phyloP scores from a whole-genome alignment of 305 asterid genomes.

The Withania somnifera region DNA sequence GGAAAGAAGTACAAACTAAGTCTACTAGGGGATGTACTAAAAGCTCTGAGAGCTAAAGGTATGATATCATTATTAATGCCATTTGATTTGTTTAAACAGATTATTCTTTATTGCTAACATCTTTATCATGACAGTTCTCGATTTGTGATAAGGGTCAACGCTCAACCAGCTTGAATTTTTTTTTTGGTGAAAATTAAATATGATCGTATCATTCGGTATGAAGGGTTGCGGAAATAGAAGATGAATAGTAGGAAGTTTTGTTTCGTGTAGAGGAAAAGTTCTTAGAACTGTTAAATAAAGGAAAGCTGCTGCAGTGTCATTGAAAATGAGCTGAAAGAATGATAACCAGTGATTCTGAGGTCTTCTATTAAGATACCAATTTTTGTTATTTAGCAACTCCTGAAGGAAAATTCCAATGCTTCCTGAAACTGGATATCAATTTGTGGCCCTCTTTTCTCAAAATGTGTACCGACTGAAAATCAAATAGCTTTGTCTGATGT shows the following conservation, averaged over 20 bases:
- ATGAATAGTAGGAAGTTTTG: neutral
- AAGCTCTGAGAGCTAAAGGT: conserved; percentile 65
- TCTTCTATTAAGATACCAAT: neutral
- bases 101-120: neutral
- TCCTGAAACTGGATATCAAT: neutral
- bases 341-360: neutral
- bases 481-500: neutral
- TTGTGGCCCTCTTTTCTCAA: neutral
- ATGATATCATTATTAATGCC: neutral
- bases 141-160: neutral
- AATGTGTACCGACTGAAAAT: neutral
- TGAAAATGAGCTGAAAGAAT: neutral
- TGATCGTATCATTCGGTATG: neutral
- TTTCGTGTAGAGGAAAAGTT: neutral
- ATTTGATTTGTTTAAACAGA: neutral
- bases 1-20: conserved; percentile 74
- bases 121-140: neutral
- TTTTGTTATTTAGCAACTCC: neutral
- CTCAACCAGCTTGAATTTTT: neutral
- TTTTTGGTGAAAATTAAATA: neutral
- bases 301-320: neutral
- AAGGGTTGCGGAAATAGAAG: neutral
- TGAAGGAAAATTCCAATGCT: neutral
- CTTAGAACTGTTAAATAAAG: neutral
- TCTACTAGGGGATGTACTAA: conserved; percentile 45